A percentile compares a stretch with the other conserved stretches of the same genome.
These are phyloP conservation scores for Aspergillus sp. DNA, from an alignment of 2,329 filamentous ascomycete genomes.

Conservation along the genomic window DNA sequence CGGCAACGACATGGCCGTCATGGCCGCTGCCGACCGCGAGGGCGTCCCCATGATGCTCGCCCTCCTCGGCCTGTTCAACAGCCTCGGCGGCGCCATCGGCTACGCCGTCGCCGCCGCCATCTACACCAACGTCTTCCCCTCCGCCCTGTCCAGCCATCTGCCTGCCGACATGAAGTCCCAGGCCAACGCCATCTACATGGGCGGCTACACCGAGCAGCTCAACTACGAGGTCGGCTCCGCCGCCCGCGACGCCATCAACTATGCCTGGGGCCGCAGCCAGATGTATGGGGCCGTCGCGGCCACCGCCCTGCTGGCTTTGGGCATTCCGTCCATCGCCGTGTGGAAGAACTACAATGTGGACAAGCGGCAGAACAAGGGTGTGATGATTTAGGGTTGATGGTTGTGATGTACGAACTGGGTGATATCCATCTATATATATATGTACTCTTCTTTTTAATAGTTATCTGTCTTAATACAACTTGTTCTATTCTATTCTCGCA, in stretches of 20 bases:
- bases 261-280: constrained; percentile 40
- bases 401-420: background rate
- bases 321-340: constrained; percentile 32
- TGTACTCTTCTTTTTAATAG: background rate
- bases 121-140: constrained; percentile 58
- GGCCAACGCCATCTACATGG: constrained; percentile 24
- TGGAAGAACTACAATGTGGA: constrained; percentile 42
- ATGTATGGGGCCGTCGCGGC: constrained; percentile 35
- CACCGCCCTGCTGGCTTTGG: constrained; percentile 31
- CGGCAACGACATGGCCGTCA: constrained; percentile 58
- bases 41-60: constrained; percentile 50
- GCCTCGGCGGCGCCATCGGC: constrained; percentile 36
- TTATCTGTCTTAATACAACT: no score
- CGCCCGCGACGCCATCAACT: constrained; percentile 33
- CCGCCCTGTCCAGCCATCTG: constrained; percentile 45
- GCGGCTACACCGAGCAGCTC: constrained; percentile 25
- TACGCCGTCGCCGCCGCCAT: constrained; percentile 41
- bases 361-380: constrained; percentile 41
- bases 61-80: constrained; percentile 34
- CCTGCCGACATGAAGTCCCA: constrained; percentile 33
- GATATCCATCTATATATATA: background rate
- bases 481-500: no score
- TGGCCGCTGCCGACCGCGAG: constrained; percentile 55
- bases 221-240: constrained; percentile 28
- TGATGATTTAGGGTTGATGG: constrained; percentile 9